Evolutionary conservation across 75 land plant species (phyloP).

Genomic region (Picea sitchensis): DNA sequence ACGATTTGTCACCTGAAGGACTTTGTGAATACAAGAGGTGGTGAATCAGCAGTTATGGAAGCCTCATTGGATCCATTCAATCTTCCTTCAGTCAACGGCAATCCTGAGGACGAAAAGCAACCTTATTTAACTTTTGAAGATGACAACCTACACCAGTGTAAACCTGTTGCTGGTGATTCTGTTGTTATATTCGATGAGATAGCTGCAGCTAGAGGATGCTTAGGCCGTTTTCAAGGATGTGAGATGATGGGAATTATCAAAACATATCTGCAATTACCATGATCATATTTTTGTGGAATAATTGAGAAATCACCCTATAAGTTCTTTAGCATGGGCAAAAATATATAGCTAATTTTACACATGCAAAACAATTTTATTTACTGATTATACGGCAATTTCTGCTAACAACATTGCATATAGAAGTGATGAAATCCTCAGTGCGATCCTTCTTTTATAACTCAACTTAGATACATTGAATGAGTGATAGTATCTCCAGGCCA

Average conservation of each 20-base stretch:
- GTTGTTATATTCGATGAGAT: constrained; percentile 71
- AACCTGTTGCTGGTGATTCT: constrained; percentile 68
- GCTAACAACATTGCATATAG: not conserved
- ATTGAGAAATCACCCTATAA: not conserved
- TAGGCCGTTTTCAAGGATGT: constrained; percentile 90
- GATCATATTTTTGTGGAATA: not conserved
- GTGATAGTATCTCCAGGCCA: not conserved
- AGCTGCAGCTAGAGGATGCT: constrained; percentile 88
- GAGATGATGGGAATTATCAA: constrained; percentile 97
- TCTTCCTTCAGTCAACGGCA: constrained; percentile 50
- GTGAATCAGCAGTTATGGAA: constrained; percentile 39
- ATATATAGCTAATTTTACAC: not conserved
- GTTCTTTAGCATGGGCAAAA: not conserved
- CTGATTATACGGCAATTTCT: not conserved
- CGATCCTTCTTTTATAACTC: not conserved
- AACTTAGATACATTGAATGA: not conserved
- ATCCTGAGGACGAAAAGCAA: constrained; percentile 13
- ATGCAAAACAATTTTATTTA: not conserved
- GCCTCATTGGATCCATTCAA: constrained; percentile 64
- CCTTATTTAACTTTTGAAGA: not conserved
- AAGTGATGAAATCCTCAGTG: not conserved
- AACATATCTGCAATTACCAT: constrained; percentile 34
- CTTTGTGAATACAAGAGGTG: constrained; percentile 79
- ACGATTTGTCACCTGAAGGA: constrained; percentile 74
- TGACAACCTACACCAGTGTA: constrained; percentile 5